Conservation (phyloP, 2,329 filamentous ascomycete genomes). For the Aspergillus spinulosporus region DNA sequence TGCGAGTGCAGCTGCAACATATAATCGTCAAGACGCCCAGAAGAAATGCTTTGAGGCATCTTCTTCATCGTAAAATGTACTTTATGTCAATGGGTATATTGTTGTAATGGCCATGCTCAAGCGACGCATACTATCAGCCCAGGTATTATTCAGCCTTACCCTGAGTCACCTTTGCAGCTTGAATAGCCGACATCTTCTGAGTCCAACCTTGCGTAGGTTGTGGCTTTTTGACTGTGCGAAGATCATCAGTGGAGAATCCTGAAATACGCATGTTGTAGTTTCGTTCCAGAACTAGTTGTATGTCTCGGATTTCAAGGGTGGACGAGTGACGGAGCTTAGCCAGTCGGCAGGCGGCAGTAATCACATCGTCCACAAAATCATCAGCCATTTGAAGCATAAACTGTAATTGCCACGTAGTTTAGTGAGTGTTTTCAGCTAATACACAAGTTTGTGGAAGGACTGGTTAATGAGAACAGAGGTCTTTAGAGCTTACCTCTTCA, state of each 20-base stretch:
- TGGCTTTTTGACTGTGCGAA: conserved; percentile 90
- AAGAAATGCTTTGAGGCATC: too few relatives aligned
- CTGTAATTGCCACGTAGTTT: conserved; percentile 47
- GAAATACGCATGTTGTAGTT: conserved; percentile 91
- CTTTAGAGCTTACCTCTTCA: conserved; percentile 70
- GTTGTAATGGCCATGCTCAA: too few relatives aligned
- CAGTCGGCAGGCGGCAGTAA: conserved; percentile 82
- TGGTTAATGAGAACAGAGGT: conserved; percentile 10
- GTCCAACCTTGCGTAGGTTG: conserved; percentile 88
- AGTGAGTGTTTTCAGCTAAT: conserved; percentile 4
- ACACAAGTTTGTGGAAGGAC: not conserved
- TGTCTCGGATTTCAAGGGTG: conserved; percentile 82
- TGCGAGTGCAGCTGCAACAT: too few relatives aligned
- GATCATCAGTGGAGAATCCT: conserved; percentile 90
- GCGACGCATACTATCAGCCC: too few relatives aligned
- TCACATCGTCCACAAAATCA: conserved; percentile 89
- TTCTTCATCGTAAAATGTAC: too few relatives aligned
- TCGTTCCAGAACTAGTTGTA: conserved; percentile 79
- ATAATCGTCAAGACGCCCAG: too few relatives aligned
- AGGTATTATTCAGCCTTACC: conserved; percentile 40
- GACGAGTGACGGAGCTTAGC: conserved; percentile 91
- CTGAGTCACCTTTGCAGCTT: conserved; percentile 76
- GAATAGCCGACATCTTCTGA: conserved; percentile 94
- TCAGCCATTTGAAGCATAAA: conserved; percentile 86
- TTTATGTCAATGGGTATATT: too few relatives aligned